Base-by-base conservation (phyloP, 805 yeast species). In the Maudiozyma serrabonitensis region DNA sequence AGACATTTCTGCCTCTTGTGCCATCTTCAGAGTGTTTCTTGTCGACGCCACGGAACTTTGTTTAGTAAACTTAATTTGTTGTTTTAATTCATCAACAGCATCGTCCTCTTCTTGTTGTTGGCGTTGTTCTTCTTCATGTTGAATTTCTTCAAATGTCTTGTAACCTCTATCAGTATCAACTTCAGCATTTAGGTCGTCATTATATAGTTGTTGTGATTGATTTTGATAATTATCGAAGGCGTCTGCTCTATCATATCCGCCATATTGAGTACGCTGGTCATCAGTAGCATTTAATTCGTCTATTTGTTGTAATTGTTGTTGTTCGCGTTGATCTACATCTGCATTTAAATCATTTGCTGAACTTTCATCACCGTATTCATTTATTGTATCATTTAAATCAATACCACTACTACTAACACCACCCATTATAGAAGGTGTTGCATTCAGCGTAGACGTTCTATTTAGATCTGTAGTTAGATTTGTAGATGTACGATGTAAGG, bases 11-110 rank as follows among this genome's bases (percentile, higher is more conserved):
- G 90, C 89, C 50, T 82, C 83, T 50, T 78, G 76, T 2, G 87
- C 84, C 71, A 80, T 74, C 48, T 76, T 76, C 32, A 93, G 69
- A 1, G 95, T 89, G 59, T 88, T 88, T 61, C 95, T 78, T 0
- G 97, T 85, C 39, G 90, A 81, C 15, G 87, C 82, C 11, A 89
- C 80, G 1, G 96, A 83, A 58, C 88, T 93, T 59, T 87, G 91
- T 65, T 91, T 90, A 37, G 87, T 81, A 59, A 84, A 88, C 50
- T 87, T 73, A 52, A 86, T 83, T 55, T 90, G 87, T 52, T 84
- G 84, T 63, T 86, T 88, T 54, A 91, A 80, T 43, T 80, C 86
- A 62, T 87, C 95, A 16, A 91, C 87, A 56, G 87, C 97, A 63
- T 86, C 95, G 54, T 90, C 96, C 54, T 88, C 90, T 51, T 80